These are phyloP conservation scores for Strobilomyces dryophilus DNA, from an alignment of 768 basidiomycete genomes.

Conservation along the genomic window DNA sequence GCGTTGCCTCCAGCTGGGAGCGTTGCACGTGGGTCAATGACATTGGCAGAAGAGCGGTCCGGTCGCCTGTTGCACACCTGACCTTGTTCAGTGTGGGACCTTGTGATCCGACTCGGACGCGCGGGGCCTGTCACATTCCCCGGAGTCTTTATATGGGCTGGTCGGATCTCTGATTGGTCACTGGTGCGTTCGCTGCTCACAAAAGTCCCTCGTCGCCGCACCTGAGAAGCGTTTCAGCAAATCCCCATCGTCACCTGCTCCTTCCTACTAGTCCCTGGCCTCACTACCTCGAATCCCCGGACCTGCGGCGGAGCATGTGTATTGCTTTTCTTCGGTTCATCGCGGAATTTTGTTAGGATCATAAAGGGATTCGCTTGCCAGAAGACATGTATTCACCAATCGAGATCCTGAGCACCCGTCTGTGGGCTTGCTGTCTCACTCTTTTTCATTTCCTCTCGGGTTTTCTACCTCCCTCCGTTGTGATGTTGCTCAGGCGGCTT, in stretches of 20 bases:
- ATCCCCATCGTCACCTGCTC: conserved; percentile 1
- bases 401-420: conserved; percentile 12
- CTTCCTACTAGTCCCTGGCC: not conserved
- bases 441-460: conserved; percentile 10
- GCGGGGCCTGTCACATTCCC: not conserved
- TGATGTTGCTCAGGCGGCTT: conserved; percentile 16
- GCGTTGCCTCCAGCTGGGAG: too few species aligned
- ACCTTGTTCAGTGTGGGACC: not conserved
- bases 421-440: conserved; percentile 15
- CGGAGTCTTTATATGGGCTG: conserved; percentile 10
- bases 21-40: too few species aligned
- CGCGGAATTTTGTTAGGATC: not conserved
- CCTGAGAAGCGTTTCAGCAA: not conserved
- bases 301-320: not conserved
- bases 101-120: not conserved
- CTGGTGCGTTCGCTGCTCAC: not conserved
- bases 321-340: not conserved
- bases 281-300: not conserved
- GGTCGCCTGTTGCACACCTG: not conserved
- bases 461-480: conserved; percentile 16
- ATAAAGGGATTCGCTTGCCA: not conserved
- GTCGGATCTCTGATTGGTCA: not conserved
- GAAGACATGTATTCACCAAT: conserved; percentile 21
- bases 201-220: not conserved
- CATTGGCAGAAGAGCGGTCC: not conserved